Conservation (phyloP, 2,329 filamentous ascomycete species). For the Colletotrichum theobromicola region DNA sequence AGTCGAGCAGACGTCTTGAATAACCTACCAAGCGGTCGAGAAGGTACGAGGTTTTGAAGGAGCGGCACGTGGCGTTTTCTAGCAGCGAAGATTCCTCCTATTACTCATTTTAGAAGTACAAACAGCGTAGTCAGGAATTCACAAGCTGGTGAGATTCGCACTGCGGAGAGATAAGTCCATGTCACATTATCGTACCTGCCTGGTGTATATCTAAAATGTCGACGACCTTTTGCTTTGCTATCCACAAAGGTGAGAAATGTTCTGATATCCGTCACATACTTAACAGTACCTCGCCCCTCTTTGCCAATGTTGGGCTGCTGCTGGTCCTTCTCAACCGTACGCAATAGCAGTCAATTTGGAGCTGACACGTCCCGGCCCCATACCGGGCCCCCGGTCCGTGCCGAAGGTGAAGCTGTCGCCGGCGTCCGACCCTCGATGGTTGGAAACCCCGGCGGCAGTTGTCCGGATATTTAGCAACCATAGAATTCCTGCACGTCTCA, state of each 20-base stretch:
- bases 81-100: background rate
- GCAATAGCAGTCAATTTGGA: no score
- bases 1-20: background rate
- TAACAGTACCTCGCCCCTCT: background rate
- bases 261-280: background rate
- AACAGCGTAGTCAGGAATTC: background rate
- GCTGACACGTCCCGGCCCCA: background rate
- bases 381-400: background rate
- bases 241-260: background rate
- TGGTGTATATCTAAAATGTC: background rate
- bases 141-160: background rate
- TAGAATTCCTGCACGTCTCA: background rate
- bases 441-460: background rate
- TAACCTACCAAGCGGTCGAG: background rate
- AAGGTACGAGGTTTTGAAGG: background rate
- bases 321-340: background rate
- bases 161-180: background rate
- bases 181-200: fast-evolving
- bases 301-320: background rate
- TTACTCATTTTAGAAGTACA: background rate
- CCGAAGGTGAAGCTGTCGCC: background rate
- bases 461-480: background rate
- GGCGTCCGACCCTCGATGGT: background rate
- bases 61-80: background rate
- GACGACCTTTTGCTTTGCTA: background rate